Conservation (phyloP, 176 grass and related monocot genomes). For the Oryza longistaminata region DNA sequence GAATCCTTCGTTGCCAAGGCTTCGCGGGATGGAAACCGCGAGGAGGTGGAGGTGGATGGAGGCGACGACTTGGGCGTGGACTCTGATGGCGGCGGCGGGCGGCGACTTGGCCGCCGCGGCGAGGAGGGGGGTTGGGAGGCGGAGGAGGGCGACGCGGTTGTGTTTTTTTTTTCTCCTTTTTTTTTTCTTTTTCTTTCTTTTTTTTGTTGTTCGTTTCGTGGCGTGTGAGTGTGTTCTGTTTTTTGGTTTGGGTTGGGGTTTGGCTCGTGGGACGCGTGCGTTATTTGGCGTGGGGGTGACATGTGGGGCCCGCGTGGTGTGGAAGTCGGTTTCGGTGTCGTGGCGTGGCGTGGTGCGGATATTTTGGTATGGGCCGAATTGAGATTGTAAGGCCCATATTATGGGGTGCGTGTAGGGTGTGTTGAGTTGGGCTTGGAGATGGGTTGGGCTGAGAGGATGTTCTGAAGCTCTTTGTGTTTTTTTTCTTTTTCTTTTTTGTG, state of each 20-base stretch:
- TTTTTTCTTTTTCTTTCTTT: too few relatives aligned
- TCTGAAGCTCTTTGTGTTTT: too few relatives aligned
- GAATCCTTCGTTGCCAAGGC: background rate
- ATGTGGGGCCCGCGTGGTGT: background rate
- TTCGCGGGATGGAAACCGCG: background rate
- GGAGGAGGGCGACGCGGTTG: background rate
- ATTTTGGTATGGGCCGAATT: background rate
- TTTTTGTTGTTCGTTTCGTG: background rate
- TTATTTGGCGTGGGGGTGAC: background rate
- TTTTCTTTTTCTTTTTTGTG: too few relatives aligned
- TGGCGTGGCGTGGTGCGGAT: background rate
- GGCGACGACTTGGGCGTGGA: slow-evolving; percentile 14
- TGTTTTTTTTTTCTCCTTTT: too few relatives aligned
- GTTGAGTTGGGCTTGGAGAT: too few relatives aligned
- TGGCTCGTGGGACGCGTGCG: background rate
- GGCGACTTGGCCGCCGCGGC: slow-evolving; percentile 28
- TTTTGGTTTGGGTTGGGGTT: background rate
- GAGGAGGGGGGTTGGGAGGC: too few relatives aligned
- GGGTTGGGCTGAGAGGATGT: too few relatives aligned
- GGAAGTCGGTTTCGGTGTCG: background rate
- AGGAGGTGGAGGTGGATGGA: background rate
- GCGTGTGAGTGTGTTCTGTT: background rate
- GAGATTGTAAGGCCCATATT: too few relatives aligned
- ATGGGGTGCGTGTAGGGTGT: too few relatives aligned
- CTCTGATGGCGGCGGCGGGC: background rate